These are phyloP conservation scores for Peltaster fructicola DNA, from an alignment of 2,329 filamentous ascomycete species.

Conservation along the genomic window DNA sequence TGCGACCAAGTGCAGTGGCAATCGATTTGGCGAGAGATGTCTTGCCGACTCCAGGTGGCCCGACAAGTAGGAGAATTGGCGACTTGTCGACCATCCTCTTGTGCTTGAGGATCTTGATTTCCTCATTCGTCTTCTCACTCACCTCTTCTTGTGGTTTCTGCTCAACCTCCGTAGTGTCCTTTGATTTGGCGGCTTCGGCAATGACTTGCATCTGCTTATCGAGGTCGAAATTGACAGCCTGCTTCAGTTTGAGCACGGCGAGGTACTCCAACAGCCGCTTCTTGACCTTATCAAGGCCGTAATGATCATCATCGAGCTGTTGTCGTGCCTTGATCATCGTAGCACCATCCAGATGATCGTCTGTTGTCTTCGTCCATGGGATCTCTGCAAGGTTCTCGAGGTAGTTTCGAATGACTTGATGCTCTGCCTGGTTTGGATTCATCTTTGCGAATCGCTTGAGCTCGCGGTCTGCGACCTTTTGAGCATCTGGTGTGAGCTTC, in stretches of 20 bases:
- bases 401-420: slow-evolving; percentile 83
- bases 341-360: slow-evolving; percentile 67
- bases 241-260: slow-evolving; percentile 88
- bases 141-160: slow-evolving; percentile 23
- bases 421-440: slow-evolving; percentile 90
- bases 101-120: slow-evolving; percentile 57
- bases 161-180: slow-evolving; percentile 21
- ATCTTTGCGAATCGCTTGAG: slow-evolving; percentile 81
- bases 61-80: slow-evolving; percentile 81
- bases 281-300: slow-evolving; percentile 92
- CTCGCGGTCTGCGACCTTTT: slow-evolving; percentile 81
- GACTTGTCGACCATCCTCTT: slow-evolving; percentile 88
- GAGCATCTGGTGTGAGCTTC: slow-evolving; percentile 63
- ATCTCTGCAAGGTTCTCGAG: slow-evolving; percentile 88
- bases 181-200: slow-evolving; percentile 23
- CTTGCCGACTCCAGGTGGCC: slow-evolving; percentile 88
- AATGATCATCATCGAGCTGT: slow-evolving; percentile 91
- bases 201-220: slow-evolving; percentile 55
- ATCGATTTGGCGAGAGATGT: slow-evolving; percentile 89
- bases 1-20: slow-evolving; percentile 75
- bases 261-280: slow-evolving; percentile 89
- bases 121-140: slow-evolving; percentile 32
- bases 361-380: slow-evolving; percentile 71
- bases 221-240: slow-evolving; percentile 68
- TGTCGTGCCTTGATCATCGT: slow-evolving; percentile 65